Evolutionary conservation across 2,329 filamentous ascomycete species (phyloP).

Genomic region (Sporothrix curviconia): DNA sequence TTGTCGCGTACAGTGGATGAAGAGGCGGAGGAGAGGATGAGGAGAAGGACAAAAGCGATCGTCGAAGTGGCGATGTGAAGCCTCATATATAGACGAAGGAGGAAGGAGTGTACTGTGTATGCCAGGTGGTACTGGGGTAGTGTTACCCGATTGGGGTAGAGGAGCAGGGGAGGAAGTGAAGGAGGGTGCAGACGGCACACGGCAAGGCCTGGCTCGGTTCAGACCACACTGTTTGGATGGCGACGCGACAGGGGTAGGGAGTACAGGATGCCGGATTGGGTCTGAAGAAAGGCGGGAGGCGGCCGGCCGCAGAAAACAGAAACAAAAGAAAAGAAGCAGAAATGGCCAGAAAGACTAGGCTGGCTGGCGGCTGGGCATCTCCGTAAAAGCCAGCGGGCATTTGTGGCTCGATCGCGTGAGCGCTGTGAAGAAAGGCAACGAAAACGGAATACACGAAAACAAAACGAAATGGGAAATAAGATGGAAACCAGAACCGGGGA

Average conservation of each 20-base stretch:
- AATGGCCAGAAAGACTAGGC: too few species aligned
- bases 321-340: too few species aligned
- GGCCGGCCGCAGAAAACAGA: too few species aligned
- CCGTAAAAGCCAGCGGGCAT: neutral
- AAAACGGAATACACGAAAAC: neutral
- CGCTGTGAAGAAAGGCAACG: neutral
- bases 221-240: neutral
- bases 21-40: neutral
- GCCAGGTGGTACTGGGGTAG: too few species aligned
- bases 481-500: neutral
- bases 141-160: neutral
- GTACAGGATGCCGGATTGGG: neutral
- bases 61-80: neutral
- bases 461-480: neutral
- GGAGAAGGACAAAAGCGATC: neutral
- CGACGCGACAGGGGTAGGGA: neutral
- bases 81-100: constrained; percentile 7
- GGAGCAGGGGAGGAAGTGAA: too few species aligned
- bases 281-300: neutral
- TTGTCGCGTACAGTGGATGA: neutral
- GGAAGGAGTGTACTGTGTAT: too few species aligned
- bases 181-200: neutral
- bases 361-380: too few species aligned
- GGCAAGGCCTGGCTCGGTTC: neutral
- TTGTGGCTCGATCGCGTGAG: neutral